Percentiles rank a stretch among this genome's conserved stretches.
Evolutionary conservation across 805 yeast genomes (phyloP).

Genomic region (Wickerhamiella parazyma): DNA sequence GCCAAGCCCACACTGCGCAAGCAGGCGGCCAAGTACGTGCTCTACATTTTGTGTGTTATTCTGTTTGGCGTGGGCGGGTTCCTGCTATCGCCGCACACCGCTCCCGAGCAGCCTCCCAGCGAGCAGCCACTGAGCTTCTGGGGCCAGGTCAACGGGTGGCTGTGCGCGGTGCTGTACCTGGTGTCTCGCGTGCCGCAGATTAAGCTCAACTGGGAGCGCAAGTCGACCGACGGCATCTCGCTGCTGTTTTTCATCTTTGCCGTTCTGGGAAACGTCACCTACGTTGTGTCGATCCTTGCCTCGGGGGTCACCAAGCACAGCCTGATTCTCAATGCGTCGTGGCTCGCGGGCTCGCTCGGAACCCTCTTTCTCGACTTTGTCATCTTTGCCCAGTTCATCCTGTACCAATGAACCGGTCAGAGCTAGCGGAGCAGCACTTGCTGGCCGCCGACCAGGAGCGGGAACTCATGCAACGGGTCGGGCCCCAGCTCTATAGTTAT

Average conservation of each 20-base stretch:
- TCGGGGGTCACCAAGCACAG: constrained; percentile 53
- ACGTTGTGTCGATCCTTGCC: constrained; percentile 71
- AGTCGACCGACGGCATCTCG: constrained; percentile 90
- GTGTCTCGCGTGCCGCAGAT: constrained; percentile 93
- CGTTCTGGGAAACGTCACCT: constrained; percentile 83
- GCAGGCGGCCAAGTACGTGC: constrained; percentile 18
- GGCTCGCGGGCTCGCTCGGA: constrained; percentile 88
- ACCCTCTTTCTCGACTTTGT: constrained; percentile 72
- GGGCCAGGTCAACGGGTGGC: constrained; percentile 79
- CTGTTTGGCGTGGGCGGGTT: constrained; percentile 79
- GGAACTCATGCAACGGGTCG: constrained; percentile 6
- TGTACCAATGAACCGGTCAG: constrained; percentile 32
- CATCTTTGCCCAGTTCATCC: constrained; percentile 74
- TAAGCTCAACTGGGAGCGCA: constrained; percentile 66
- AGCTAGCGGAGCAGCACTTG: background rate
- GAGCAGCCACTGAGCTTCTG: constrained; percentile 47
- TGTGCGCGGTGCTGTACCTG: constrained; percentile 35
- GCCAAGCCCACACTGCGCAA: background rate
- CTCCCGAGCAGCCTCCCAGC: constrained; percentile 29
- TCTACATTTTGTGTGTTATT: constrained; percentile 55
- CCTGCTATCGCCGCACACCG: constrained; percentile 48
- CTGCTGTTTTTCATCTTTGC: constrained; percentile 91
- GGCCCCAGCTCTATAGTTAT: background rate
- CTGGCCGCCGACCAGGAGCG: background rate
- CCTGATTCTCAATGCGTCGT: constrained; percentile 68